phyloP scores from a whole-genome alignment of 2,329 filamentous ascomycete genomes.

The Ramularia endophylla region DNA sequence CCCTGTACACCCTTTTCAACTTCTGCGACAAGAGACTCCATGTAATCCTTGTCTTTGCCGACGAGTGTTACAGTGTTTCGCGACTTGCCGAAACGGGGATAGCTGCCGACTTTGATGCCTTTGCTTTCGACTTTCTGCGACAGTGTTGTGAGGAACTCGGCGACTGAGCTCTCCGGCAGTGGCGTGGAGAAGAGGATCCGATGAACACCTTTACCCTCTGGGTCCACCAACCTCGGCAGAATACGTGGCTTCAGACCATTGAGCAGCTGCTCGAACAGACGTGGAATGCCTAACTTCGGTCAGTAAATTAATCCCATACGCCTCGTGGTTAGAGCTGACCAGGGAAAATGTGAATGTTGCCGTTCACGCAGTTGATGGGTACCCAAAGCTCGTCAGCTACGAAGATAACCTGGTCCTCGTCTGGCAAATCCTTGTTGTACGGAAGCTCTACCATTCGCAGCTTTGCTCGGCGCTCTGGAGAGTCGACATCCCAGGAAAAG shows the following conservation, averaged over 20 bases:
- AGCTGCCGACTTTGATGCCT: constrained; percentile 91
- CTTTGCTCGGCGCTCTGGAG: constrained; percentile 70
- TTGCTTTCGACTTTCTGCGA: constrained; percentile 65
- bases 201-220: constrained; percentile 72
- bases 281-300: constrained; percentile 57
- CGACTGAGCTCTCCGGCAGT: constrained; percentile 77
- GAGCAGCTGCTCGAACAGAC: constrained; percentile 73
- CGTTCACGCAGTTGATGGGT: constrained; percentile 80
- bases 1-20: constrained; percentile 74
- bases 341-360: constrained; percentile 88
- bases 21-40: constrained; percentile 73
- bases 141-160: constrained; percentile 73
- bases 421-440: constrained; percentile 56
- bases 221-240: constrained; percentile 66
- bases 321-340: constrained; percentile 30
- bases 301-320: too few species aligned
- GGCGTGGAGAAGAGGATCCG: constrained; percentile 83
- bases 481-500: constrained; percentile 81
- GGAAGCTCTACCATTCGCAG: constrained; percentile 88
- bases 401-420: constrained; percentile 71
- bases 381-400: constrained; percentile 82
- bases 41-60: constrained; percentile 63
- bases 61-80: constrained; percentile 89
- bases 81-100: constrained; percentile 85
- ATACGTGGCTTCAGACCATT: constrained; percentile 68